These are phyloP conservation scores for Amylocystis lapponica DNA, from an alignment of 768 basidiomycete genomes.

Conservation along the genomic window DNA sequence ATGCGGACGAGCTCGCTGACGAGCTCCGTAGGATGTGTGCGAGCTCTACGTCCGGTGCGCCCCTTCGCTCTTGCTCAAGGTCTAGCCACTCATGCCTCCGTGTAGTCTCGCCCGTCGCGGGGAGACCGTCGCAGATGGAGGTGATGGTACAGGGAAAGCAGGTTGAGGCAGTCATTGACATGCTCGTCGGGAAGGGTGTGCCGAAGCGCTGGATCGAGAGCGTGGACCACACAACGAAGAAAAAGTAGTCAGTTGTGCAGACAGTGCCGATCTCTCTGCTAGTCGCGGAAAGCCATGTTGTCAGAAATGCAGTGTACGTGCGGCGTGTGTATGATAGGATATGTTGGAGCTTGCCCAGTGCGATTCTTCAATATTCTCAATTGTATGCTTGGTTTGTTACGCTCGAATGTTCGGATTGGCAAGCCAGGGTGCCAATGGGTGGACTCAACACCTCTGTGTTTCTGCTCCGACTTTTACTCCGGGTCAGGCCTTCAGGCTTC, in stretches of 20 bases:
- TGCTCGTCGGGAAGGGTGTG: constrained; percentile 64
- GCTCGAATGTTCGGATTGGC: too few relatives aligned
- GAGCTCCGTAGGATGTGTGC: constrained; percentile 75
- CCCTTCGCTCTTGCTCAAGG: not conserved
- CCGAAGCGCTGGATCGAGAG: constrained; percentile 79
- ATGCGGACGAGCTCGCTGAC: constrained; percentile 70
- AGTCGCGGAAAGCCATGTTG: too few relatives aligned
- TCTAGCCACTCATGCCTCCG: not conserved
- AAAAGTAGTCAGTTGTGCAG: constrained; percentile 24
- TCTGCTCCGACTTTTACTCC: too few relatives aligned
- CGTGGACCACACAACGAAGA: constrained; percentile 40
- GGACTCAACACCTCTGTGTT: too few relatives aligned
- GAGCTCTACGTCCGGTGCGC: constrained; percentile 68
- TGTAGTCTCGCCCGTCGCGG: constrained; percentile 55
- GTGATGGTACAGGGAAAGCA: constrained; percentile 88
- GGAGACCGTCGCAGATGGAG: constrained; percentile 55
- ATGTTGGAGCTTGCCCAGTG: too few relatives aligned
- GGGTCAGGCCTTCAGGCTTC: too few relatives aligned
- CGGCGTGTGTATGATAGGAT: too few relatives aligned
- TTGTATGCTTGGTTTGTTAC: too few relatives aligned
- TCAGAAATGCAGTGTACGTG: too few relatives aligned
- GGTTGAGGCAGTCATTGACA: constrained; percentile 54
- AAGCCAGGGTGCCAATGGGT: too few relatives aligned
- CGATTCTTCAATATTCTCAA: too few relatives aligned
- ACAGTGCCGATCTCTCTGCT: too few relatives aligned